Evolutionary conservation across 192 early-diverging fungal species (phyloP).

Genomic region (Fimicolochytrium jonesii): DNA sequence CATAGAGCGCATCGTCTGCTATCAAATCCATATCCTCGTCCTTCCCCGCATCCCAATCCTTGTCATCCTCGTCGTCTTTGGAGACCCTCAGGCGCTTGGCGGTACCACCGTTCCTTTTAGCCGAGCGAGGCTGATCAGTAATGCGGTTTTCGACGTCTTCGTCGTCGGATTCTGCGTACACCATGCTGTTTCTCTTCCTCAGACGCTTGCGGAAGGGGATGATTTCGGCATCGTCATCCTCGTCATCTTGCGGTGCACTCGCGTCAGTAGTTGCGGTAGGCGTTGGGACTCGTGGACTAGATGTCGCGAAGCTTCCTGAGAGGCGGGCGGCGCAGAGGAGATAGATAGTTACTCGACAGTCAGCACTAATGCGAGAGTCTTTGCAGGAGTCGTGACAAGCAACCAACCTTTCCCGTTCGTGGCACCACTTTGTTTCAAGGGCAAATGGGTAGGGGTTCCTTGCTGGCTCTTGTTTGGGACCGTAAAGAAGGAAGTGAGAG

Average conservation of each 20-base stretch:
- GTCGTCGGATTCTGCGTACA: conserved; percentile 7
- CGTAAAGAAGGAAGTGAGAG: conserved; percentile 23
- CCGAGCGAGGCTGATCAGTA: background rate
- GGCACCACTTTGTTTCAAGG: background rate
- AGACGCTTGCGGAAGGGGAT: conserved; percentile 12
- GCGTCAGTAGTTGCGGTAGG: too few relatives aligned
- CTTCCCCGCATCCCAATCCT: conserved; percentile 4
- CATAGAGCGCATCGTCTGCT: too few relatives aligned
- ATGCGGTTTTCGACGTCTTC: conserved; percentile 3
- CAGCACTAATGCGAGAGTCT: background rate
- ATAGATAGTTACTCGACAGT: background rate
- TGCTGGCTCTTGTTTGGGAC: background rate
- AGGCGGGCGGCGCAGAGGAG: background rate
- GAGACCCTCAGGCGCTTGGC: background rate
- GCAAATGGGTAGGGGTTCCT: background rate
- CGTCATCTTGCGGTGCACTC: too few relatives aligned
- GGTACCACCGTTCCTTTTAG: background rate
- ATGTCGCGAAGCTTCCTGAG: too few relatives aligned
- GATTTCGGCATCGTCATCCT: conserved; percentile 1
- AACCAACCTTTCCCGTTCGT: background rate
- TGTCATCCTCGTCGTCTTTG: conserved; percentile 1
- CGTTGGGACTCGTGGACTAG: too few relatives aligned
- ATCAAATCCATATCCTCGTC: background rate
- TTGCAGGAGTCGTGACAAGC: background rate
- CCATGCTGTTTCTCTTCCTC: conserved; percentile 10